These are phyloP conservation scores for Vitis rupestris DNA, from an alignment of 164 flowering plant species.

Conservation along the genomic window DNA sequence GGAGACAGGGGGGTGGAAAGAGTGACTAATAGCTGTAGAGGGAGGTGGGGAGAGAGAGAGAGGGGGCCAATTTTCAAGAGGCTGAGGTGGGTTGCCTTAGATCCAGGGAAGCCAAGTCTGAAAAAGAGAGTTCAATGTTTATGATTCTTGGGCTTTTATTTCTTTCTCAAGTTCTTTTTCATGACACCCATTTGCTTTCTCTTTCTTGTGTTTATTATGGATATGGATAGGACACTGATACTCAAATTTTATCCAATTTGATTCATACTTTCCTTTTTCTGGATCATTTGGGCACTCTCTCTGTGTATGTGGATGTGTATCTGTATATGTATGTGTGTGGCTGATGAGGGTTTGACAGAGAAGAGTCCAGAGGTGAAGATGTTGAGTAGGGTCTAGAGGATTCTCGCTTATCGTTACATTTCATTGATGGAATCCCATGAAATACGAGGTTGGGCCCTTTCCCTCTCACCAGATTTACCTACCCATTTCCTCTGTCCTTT, in stretches of 20 bases:
- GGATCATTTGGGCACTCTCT: no score
- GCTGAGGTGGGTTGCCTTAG: conserved; percentile 18
- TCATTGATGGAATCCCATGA: no score
- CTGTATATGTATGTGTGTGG: not conserved
- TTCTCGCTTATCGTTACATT: no score
- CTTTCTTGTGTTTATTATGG: not conserved
- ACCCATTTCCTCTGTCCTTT: no score
- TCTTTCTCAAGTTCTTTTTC: not conserved
- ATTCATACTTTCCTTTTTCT: not conserved
- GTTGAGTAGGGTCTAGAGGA: not conserved
- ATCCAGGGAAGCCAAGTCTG: conserved; percentile 15
- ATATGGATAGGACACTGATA: not conserved
- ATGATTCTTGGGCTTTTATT: conserved; percentile 10
- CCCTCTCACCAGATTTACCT: no score
- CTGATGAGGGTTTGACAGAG: not conserved
- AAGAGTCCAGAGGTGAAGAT: conserved; percentile 6
- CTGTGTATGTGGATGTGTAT: no score
- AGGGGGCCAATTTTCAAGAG: conserved; percentile 1
- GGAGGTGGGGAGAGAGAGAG: not conserved
- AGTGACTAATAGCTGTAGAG: not conserved
- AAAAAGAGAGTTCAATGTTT: no score
- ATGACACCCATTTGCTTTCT: not conserved
- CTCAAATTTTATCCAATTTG: not conserved
- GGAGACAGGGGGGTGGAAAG: not conserved
- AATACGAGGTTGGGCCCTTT: no score